Evolutionary conservation across 768 basidiomycete genomes (phyloP).

Genomic region (Trametes gibbosa): DNA sequence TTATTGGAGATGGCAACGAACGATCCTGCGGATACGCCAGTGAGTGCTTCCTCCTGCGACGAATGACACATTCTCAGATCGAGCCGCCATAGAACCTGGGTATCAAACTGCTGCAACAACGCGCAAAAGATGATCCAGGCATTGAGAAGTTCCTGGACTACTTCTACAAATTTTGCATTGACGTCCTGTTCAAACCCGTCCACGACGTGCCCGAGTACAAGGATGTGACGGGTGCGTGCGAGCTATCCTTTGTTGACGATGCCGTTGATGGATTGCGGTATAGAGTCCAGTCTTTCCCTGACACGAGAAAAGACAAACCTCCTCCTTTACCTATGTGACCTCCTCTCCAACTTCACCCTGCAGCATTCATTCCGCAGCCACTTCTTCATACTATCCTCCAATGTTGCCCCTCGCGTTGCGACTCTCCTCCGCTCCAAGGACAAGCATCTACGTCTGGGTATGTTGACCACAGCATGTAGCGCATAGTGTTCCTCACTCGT

Average conservation of each 20-base stretch:
- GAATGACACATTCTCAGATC: background rate
- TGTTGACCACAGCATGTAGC: conserved; percentile 28
- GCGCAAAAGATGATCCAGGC: conserved; percentile 76
- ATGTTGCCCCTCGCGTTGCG: conserved; percentile 71
- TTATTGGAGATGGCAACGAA: conserved; percentile 70
- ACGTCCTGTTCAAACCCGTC: conserved; percentile 80
- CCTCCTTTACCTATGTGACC: conserved; percentile 85
- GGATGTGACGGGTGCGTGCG: conserved; percentile 41
- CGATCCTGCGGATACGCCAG: conserved; percentile 21
- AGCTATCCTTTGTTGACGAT: background rate
- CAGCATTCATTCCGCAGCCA: conserved; percentile 93
- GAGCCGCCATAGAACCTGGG: conserved; percentile 22
- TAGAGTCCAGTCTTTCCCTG: conserved; percentile 54
- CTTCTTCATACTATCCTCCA: conserved; percentile 82
- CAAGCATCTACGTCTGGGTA: conserved; percentile 91
- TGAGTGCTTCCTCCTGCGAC: conserved; percentile 11
- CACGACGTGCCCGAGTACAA: conserved; percentile 69
- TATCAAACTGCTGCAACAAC: conserved; percentile 46
- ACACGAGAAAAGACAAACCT: conserved; percentile 79
- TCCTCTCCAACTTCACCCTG: conserved; percentile 81
- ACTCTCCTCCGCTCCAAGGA: conserved; percentile 78
- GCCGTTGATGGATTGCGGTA: background rate
- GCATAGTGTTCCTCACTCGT: background rate
- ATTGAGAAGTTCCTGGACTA: conserved; percentile 90
- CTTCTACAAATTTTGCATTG: conserved; percentile 84